Conservation (phyloP, 2,329 filamentous ascomycete genomes). For the Cryphonectria radicalis region DNA sequence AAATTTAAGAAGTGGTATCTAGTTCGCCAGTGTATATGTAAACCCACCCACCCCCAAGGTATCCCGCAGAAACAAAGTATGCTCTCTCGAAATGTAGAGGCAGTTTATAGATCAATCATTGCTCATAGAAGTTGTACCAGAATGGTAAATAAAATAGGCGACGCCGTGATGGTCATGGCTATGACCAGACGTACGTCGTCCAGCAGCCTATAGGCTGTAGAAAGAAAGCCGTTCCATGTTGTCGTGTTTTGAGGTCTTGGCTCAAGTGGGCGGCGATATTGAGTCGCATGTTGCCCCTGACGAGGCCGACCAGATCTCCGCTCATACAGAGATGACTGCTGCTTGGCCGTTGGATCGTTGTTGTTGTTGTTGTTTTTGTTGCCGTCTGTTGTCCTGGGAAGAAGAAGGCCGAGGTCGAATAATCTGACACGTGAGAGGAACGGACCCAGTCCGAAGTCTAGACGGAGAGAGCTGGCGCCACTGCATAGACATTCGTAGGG, state of each 20-base stretch:
- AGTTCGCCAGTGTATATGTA: conserved; percentile 14
- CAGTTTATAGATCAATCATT: conserved; percentile 12
- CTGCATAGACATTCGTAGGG: conserved; percentile 22
- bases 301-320: no score
- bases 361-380: background rate
- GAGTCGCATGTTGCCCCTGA: no score
- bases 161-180: conserved; percentile 10
- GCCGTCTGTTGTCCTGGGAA: background rate
- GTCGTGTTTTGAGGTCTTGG: background rate
- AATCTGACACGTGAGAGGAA: conserved; percentile 11
- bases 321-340: conserved; percentile 11
- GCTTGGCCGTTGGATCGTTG: background rate
- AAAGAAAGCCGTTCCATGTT: conserved; percentile 12
- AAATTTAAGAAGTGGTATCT: conserved; percentile 16
- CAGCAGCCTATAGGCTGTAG: conserved; percentile 6
- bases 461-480: conserved; percentile 4
- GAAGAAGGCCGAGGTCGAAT: background rate
- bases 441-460: conserved; percentile 15
- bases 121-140: conserved; percentile 25
- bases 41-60: background rate
- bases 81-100: background rate
- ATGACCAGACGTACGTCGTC: conserved; percentile 1
- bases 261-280: no score
- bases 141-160: conserved; percentile 20
- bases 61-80: conserved; percentile 13